phyloP scores from a whole-genome alignment of 2,329 filamentous ascomycete genomes.

The Ascocoryne sarcoides region DNA sequence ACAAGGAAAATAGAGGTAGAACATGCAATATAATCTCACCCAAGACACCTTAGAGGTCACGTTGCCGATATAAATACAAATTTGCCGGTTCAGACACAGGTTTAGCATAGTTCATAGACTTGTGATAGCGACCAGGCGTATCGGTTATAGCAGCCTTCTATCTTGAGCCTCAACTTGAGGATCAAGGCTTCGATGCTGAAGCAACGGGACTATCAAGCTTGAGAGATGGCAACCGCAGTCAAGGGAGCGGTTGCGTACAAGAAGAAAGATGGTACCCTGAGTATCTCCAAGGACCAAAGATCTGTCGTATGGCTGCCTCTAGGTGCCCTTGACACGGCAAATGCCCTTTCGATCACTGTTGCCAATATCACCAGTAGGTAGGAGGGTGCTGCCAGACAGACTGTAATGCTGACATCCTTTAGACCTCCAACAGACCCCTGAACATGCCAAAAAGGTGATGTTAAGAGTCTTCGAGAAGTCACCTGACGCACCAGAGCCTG shows the following conservation, averaged over 20 bases:
- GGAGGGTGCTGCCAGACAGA: not conserved
- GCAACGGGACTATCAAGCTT: conserved; percentile 20
- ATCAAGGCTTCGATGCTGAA: conserved; percentile 8
- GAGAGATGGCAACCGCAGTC: conserved; percentile 31
- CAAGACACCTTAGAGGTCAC: too few relatives aligned
- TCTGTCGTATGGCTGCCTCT: conserved; percentile 75
- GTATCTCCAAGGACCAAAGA: conserved; percentile 63
- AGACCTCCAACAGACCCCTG: conserved; percentile 95
- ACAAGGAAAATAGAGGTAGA: too few relatives aligned
- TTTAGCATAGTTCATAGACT: too few relatives aligned
- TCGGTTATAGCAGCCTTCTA: too few relatives aligned
- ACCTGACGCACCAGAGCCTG: conserved; percentile 47
- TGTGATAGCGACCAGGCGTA: too few relatives aligned
- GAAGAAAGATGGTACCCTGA: conserved; percentile 86
- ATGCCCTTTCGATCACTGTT: conserved; percentile 61
- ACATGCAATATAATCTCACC: too few relatives aligned
- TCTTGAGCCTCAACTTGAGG: too few relatives aligned
- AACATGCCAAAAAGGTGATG: conserved; percentile 81
- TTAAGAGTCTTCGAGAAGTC: conserved; percentile 80
- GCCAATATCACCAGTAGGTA: conserved; percentile 71
- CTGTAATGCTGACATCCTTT: conserved; percentile 16
- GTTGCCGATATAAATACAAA: too few relatives aligned
- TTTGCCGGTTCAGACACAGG: too few relatives aligned
- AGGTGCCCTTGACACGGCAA: conserved; percentile 48
- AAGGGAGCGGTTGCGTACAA: conserved; percentile 70